These are phyloP conservation scores for Physaria fendleri DNA, from an alignment of 345 rosid genomes.

Conservation along the genomic window DNA sequence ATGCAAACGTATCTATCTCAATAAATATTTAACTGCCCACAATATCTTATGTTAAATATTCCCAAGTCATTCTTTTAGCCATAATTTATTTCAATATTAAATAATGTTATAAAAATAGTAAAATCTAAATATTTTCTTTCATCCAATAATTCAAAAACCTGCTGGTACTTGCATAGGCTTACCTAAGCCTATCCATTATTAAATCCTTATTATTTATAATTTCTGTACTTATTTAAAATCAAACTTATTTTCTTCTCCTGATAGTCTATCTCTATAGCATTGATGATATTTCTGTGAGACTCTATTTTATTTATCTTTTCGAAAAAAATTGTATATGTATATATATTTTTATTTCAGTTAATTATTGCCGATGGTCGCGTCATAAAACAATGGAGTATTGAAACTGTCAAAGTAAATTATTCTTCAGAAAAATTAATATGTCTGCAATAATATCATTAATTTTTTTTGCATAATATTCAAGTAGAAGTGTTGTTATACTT, in stretches of 20 bases:
- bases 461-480: background rate
- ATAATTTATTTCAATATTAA: too few species aligned
- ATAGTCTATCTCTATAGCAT: constrained; percentile 21
- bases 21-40: too few species aligned
- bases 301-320: background rate
- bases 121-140: background rate
- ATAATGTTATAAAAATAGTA: background rate
- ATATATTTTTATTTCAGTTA: constrained; percentile 15
- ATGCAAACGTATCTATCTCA: too few species aligned
- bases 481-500: too few species aligned
- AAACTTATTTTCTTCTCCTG: background rate
- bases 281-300: constrained; percentile 21
- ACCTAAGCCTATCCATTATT: constrained; percentile 31
- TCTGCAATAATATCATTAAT: background rate
- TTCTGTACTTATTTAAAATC: constrained; percentile 16
- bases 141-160: constrained; percentile 32
- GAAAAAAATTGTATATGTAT: too few species aligned
- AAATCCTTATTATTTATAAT: constrained; percentile 12
- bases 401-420: background rate
- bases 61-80: too few species aligned
- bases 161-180: constrained; percentile 31
- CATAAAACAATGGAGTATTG: constrained; percentile 19
- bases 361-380: constrained; percentile 26
- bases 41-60: too few species aligned
- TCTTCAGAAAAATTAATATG: background rate